These are phyloP conservation scores for Pharus latifolius DNA, from an alignment of 176 grass and related monocot genomes.

Conservation along the genomic window DNA sequence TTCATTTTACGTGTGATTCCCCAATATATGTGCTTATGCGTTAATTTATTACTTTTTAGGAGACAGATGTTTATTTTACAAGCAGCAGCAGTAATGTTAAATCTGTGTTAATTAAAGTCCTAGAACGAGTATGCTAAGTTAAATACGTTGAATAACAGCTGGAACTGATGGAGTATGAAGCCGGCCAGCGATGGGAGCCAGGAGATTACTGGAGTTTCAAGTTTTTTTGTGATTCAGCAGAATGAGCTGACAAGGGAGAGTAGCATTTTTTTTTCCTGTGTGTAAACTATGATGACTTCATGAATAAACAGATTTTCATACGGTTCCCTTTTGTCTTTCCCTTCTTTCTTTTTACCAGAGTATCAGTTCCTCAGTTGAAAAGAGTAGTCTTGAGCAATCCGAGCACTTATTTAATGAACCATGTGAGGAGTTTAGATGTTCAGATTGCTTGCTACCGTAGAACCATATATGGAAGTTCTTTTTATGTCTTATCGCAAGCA, in stretches of 20 bases:
- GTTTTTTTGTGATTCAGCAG: not conserved
- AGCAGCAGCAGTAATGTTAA: not conserved
- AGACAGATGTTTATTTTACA: too few species aligned
- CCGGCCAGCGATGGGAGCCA: not conserved
- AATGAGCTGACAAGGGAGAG: not conserved
- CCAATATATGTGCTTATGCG: too few species aligned
- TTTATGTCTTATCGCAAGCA: not conserved
- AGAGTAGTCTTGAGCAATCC: too few species aligned
- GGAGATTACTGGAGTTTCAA: not conserved
- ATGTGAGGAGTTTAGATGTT: not conserved
- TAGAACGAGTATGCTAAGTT: not conserved
- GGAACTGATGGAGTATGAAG: slow-evolving; percentile 31
- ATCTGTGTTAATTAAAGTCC: not conserved
- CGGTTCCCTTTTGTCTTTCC: not conserved
- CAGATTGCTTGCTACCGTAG: not conserved
- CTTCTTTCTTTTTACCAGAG: not conserved
- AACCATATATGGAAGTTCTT: not conserved
- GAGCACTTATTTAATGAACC: not conserved
- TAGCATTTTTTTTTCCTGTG: slow-evolving; percentile 9
- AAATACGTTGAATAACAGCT: slow-evolving; percentile 10
- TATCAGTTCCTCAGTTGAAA: too few species aligned
- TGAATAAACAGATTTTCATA: slow-evolving; percentile 9
- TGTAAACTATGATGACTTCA: slow-evolving; percentile 1
- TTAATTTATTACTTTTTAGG: too few species aligned
- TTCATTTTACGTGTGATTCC: too few species aligned